A percentile compares a stretch with the other conserved stretches of the same genome.
phyloP scores from a whole-genome alignment of 306 rosid genomes.

The Pyrus bretschneideri region DNA sequence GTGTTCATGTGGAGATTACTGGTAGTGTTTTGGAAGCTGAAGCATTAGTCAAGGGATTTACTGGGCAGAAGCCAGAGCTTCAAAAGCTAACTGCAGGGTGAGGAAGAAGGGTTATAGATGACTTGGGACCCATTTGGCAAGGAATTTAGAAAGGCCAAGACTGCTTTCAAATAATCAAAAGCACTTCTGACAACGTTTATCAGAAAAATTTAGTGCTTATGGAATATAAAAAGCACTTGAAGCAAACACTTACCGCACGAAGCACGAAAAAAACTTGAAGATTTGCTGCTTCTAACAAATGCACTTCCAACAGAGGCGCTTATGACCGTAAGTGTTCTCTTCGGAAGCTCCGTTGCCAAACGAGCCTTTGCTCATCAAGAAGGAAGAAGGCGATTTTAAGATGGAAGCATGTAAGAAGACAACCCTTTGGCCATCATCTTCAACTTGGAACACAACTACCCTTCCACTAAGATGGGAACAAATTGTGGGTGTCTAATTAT shows the following conservation, averaged over 20 bases:
- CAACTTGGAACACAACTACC: neutral
- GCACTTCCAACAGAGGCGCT: neutral
- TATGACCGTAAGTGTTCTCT: no score
- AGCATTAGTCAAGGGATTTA: neutral
- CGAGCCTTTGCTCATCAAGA: neutral
- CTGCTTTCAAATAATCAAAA: neutral
- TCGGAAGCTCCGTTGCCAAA: no score
- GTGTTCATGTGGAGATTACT: conserved; percentile 53
- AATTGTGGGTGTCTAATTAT: neutral
- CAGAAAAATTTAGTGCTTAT: neutral
- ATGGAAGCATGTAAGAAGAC: neutral
- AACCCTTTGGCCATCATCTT: neutral
- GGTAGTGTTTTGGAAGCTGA: conserved; percentile 20
- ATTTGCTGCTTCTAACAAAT: neutral
- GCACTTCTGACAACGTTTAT: neutral
- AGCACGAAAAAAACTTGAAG: neutral
- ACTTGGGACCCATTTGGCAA: neutral
- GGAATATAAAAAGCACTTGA: neutral
- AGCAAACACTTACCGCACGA: neutral
- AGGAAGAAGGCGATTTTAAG: neutral
- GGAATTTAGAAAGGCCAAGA: neutral
- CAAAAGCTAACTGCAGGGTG: no score
- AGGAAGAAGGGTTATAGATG: neutral
- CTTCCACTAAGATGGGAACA: neutral
- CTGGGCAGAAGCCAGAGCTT: neutral